phyloP scores from a whole-genome alignment of 2,329 filamentous ascomycete genomes.

The Trichoderma hamatum region DNA sequence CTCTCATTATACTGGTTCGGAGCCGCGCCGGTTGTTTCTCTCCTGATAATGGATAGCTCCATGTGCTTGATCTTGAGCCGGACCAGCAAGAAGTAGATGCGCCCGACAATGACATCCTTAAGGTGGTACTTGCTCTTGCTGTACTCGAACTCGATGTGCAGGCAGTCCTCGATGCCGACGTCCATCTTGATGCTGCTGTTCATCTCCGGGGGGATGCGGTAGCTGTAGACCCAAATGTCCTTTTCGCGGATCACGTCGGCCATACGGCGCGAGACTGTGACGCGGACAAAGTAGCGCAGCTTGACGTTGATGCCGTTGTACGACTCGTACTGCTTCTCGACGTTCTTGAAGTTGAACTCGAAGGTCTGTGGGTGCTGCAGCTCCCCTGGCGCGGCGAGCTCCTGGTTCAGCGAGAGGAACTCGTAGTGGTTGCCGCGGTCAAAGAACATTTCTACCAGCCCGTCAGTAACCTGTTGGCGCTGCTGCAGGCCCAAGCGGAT shows the following conservation, averaged over 20 bases:
- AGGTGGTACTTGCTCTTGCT: constrained; percentile 99
- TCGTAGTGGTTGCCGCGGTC: constrained; percentile 99
- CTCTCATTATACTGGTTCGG: constrained; percentile 99
- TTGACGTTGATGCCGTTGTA: constrained; percentile 99
- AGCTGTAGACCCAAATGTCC: constrained; percentile 99
- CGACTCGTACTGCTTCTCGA: constrained; percentile 99
- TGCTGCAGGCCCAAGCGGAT: constrained; percentile 26
- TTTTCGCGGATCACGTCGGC: constrained; percentile 98
- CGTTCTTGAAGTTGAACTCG: constrained; percentile 99
- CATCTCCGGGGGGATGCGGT: constrained; percentile 96
- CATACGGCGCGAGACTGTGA: constrained; percentile 96
- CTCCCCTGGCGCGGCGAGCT: constrained; percentile 94
- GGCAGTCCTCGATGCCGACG: constrained; percentile 97
- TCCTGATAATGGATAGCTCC: constrained; percentile 95
- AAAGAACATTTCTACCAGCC: constrained; percentile 90
- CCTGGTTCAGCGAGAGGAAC: constrained; percentile 95
- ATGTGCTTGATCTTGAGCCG: constrained; percentile 99
- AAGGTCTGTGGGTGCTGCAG: constrained; percentile 98
- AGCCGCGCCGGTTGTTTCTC: constrained; percentile 93
- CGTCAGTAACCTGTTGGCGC: constrained; percentile 26
- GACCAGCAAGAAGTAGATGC: constrained; percentile 97
- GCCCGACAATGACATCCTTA: constrained; percentile 97
- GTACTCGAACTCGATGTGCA: constrained; percentile 99
- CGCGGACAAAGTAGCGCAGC: constrained; percentile 95
- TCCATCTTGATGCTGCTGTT: constrained; percentile 99